A percentile compares a stretch with the other conserved stretches of the same genome.
Conservation (phyloP, 75 land plant species). For the Isoetes taiwanensis region DNA sequence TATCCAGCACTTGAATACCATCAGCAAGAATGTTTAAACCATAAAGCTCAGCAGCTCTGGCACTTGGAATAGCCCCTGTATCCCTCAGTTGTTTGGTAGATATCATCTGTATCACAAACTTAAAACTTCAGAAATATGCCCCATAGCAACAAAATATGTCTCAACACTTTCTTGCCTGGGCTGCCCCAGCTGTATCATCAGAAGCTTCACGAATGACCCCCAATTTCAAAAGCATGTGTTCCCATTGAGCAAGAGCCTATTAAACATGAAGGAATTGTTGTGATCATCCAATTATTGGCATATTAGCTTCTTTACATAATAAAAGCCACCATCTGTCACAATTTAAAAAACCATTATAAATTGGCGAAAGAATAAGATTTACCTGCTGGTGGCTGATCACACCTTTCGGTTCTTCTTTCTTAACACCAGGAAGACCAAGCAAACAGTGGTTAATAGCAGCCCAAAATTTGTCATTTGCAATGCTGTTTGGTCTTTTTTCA, state of each 20-base stretch:
- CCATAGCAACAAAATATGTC: neutral
- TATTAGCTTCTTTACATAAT: too few species aligned
- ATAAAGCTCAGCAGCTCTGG: constrained; percentile 64
- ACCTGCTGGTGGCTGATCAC: too few species aligned
- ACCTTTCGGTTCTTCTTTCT: too few species aligned
- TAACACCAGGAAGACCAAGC: too few species aligned
- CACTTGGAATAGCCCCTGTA: constrained; percentile 84
- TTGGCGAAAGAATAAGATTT: too few species aligned
- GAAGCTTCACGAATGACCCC: constrained; percentile 78
- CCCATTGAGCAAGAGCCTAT: constrained; percentile 88
- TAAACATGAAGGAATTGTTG: too few species aligned
- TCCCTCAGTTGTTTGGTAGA: constrained; percentile 49
- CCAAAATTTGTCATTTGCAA: too few species aligned
- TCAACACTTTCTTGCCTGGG: constrained; percentile 36
- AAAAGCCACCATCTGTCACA: too few species aligned
- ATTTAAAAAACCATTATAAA: too few species aligned
- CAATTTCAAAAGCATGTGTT: constrained; percentile 47
- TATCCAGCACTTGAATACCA: constrained; percentile 63
- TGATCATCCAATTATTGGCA: too few species aligned
- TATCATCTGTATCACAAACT: constrained; percentile 31
- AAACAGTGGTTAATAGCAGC: too few species aligned
- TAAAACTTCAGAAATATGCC: constrained; percentile 7
- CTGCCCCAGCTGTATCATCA: constrained; percentile 94
- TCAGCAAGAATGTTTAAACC: constrained; percentile 65
- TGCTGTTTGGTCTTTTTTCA: too few species aligned